Conservation (phyloP, 257 asterid species). For the Solanum chiquidenum region DNA sequence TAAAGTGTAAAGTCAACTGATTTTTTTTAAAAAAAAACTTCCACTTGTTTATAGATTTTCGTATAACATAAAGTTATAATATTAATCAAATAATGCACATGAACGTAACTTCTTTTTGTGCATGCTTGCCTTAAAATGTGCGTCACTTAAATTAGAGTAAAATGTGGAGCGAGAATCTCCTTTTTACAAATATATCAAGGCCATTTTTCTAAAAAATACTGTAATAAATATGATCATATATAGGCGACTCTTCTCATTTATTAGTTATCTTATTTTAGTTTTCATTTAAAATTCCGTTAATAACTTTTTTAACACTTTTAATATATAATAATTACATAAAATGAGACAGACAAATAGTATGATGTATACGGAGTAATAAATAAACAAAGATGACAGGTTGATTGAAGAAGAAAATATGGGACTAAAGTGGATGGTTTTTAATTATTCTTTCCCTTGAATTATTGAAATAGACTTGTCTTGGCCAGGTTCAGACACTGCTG, state of each 20-base stretch:
- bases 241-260: no score
- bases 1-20: not conserved
- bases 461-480: not conserved
- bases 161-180: not conserved
- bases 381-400: not conserved
- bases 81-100: not conserved
- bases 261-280: rapidly evolving
- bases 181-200: no score
- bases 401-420: not conserved
- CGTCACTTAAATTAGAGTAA: not conserved
- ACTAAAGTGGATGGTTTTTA: not conserved
- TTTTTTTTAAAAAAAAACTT: not conserved
- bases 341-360: not conserved
- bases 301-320: not conserved
- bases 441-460: not conserved
- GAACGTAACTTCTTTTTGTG: not conserved
- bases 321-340: not conserved
- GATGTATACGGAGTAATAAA: no score
- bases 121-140: not conserved
- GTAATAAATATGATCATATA: no score
- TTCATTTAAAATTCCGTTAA: no score
- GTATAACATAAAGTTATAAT: not conserved
- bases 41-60: not conserved
- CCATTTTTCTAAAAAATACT: no score
- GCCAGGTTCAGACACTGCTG: not conserved